Evolutionary conservation across 176 grass and related monocot species (phyloP).

Genomic region (Phoenix roebelenii): DNA sequence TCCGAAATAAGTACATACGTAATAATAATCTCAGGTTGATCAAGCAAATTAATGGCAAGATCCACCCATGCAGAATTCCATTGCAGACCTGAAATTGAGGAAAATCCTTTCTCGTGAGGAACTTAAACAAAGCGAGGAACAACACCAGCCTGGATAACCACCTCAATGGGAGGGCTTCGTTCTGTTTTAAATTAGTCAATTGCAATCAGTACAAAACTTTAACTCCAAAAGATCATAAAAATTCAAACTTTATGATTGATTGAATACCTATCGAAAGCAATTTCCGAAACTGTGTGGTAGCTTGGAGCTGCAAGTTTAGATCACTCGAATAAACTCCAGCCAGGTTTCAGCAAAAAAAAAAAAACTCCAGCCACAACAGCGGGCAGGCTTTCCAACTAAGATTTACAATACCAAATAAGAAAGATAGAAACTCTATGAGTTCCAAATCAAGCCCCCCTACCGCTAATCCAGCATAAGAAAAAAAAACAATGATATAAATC

Average conservation of each 20-base stretch:
- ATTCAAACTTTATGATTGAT: too few relatives aligned
- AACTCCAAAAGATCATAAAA: too few relatives aligned
- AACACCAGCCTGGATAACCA: conserved; percentile 86
- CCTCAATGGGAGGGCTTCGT: conserved; percentile 89
- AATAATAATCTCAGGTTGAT: too few relatives aligned
- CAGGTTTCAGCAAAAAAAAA: neutral
- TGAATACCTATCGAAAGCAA: conserved; percentile 77
- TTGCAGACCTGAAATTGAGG: conserved; percentile 74
- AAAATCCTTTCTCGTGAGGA: conserved; percentile 80
- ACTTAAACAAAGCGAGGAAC: conserved; percentile 93
- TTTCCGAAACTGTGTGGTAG: conserved; percentile 85
- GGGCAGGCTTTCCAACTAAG: conserved; percentile 85
- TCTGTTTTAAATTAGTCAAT: conserved; percentile 29
- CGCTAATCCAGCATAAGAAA: too few relatives aligned
- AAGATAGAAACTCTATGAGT: neutral
- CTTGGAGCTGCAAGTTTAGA: conserved; percentile 55
- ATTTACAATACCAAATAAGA: conserved; percentile 19
- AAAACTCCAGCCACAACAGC: conserved; percentile 32
- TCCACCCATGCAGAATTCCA: neutral
- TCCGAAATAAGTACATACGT: neutral
- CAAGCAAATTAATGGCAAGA: neutral
- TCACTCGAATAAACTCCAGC: conserved; percentile 70
- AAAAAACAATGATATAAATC: too few relatives aligned
- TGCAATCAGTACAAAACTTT: too few relatives aligned
- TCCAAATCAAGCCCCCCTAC: too few relatives aligned